Conservation (phyloP, 169 alveolate genomes). For the Cyclospora cayetanensis region DNA sequence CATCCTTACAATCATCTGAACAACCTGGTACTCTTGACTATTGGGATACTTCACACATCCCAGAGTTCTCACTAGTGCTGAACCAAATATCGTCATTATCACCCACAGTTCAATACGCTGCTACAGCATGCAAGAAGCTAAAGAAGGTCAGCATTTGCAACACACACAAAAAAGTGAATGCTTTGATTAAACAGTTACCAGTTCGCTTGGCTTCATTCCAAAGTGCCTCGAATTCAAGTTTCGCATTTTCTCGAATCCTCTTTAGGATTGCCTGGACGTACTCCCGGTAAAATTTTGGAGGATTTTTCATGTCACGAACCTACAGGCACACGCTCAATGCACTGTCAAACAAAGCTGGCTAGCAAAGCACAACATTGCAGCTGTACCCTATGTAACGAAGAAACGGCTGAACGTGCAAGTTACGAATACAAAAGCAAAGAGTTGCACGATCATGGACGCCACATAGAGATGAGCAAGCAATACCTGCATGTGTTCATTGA, state of each 20-base stretch:
- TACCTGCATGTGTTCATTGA: conserved; percentile 72
- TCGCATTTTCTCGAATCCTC: conserved; percentile 61
- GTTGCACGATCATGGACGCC: background rate
- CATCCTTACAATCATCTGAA: too few relatives aligned
- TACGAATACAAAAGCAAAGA: background rate
- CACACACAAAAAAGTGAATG: background rate
- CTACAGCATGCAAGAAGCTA: too few relatives aligned
- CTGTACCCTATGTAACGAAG: conserved; percentile 87
- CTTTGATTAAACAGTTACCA: conserved; percentile 45
- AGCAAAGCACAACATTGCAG: conserved; percentile 86
- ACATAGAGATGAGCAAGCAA: conserved; percentile 53
- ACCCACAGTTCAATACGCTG: too few relatives aligned
- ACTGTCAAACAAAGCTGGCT: conserved; percentile 82
- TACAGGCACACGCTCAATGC: conserved; percentile 74
- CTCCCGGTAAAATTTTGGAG: conserved; percentile 22
- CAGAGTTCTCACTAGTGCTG: too few relatives aligned
- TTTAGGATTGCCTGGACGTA: conserved; percentile 40
- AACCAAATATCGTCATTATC: too few relatives aligned
- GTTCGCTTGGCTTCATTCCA: conserved; percentile 82
- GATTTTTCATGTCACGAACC: conserved; percentile 1
- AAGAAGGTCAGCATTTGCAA: too few relatives aligned
- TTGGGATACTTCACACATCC: too few relatives aligned
- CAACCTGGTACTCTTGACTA: too few relatives aligned
- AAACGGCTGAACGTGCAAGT: conserved; percentile 35
- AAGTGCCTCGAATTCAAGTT: conserved; percentile 57